Evolutionary conservation across 2,329 filamentous ascomycete species (phyloP).

Genomic region (Ophiostoma sp.): DNA sequence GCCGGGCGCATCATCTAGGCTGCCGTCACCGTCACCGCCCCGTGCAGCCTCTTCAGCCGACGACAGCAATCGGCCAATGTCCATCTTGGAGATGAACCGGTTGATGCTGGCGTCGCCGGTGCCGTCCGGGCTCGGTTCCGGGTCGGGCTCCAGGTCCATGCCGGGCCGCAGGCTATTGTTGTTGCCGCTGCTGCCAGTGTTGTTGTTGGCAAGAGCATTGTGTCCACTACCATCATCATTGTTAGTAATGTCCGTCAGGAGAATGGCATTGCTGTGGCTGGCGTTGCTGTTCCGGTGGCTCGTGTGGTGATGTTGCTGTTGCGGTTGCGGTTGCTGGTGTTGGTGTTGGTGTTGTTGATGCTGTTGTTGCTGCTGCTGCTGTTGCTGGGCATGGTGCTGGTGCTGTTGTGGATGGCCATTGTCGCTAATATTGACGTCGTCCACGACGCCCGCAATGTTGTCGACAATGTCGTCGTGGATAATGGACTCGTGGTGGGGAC

Average conservation of each 20-base stretch:
- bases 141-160: conserved; percentile 27
- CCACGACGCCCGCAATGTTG: conserved; percentile 23
- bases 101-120: conserved; percentile 18
- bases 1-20: neutral
- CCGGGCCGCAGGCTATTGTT: neutral
- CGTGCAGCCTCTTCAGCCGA: conserved; percentile 26
- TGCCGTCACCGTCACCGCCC: neutral
- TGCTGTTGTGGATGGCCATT: neutral
- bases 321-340: neutral
- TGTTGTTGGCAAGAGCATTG: neutral
- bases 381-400: neutral
- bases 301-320: neutral
- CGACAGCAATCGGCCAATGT: conserved; percentile 30
- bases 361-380: neutral
- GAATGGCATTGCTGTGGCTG: conserved; percentile 9
- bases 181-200: conserved; percentile 1
- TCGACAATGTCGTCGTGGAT: conserved; percentile 25
- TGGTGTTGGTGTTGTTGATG: neutral
- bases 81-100: conserved; percentile 31
- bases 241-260: conserved; percentile 16
- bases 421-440: conserved; percentile 26
- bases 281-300: conserved; percentile 3
- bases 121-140: conserved; percentile 12
- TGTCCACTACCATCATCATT: conserved; percentile 1
- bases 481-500: conserved; percentile 17